Base-by-base conservation (phyloP, 2,329 filamentous ascomycete genomes). In the Fusarium acutatum region DNA sequence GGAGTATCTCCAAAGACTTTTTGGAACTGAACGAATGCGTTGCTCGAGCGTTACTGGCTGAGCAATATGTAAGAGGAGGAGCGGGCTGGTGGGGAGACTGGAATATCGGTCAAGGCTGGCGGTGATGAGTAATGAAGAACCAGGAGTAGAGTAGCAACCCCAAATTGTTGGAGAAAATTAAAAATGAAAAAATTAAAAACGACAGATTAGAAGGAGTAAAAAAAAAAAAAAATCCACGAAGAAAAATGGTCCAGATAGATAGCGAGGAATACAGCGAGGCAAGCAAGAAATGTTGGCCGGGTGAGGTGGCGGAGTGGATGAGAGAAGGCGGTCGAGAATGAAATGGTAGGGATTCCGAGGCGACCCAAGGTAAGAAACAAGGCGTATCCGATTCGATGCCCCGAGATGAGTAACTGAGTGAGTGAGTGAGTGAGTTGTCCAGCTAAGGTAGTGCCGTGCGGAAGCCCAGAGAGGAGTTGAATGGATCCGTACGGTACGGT, bases 271-370 rank as follows among this genome's bases (percentile, higher is more conserved):
- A 68, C 43, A 52, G 32, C 56, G 30, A 67, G 59, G 44, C 69
- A 57, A 71, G 58, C 56, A 52, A 73, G 60, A 54, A 71, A 71
- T 64, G 64, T 54, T 70, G 65, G 54, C 43, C 34, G 44, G 68
- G 69, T 58, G 53, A 70, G 60, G 69, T 75, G 72, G 69, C 64
- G 72, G 72, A 75, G 71, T 74, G 66, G 64, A 61, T 60, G 69
- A 75, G 64, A 74, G 72, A 75, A 74, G 69, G 72, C 72, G 72
- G 72, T 75, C 65, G 72, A 73, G 71, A 69, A 67, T 56, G 38
- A 73, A 67, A 57, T 40, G 66, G 67, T 71, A 74, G 59, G 66
- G 68, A 60, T 74, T 50, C 62, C 58, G 68, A 74, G 60, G 61
- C 60, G 57, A 74, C 52, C 50, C 52, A 67, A 72, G 46, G 71